phyloP scores from a whole-genome alignment of 2,329 filamentous ascomycete genomes.

The Emydomyces testavorans region DNA sequence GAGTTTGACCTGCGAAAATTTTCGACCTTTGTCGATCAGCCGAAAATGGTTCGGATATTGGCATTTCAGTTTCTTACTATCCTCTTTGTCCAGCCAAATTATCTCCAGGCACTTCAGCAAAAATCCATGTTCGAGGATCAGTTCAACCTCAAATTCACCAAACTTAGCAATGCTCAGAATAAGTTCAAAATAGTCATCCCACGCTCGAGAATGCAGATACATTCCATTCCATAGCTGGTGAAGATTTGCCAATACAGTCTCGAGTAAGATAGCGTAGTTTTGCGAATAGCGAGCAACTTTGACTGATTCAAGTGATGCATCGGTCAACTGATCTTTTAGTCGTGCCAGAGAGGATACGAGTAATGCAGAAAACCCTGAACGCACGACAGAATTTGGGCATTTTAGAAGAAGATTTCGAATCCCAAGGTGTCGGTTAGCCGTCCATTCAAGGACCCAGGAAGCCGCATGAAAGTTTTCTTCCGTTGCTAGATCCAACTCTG shows the following conservation, averaged over 20 bases:
- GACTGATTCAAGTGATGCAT: conserved; percentile 19
- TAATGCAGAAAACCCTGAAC: conserved; percentile 41
- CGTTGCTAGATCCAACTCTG: conserved; percentile 42
- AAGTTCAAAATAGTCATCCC: conserved; percentile 67
- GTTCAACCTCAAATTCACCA: conserved; percentile 46
- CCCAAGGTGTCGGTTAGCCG: conserved; percentile 43
- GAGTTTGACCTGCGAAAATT: conserved; percentile 35
- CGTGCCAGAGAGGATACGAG: conserved; percentile 44
- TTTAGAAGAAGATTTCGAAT: conserved; percentile 56
- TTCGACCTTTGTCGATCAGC: conserved; percentile 37
- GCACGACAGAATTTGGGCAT: conserved; percentile 47
- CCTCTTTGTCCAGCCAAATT: conserved; percentile 47
- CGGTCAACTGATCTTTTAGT: conserved; percentile 37
- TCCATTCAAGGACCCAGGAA: conserved; percentile 50
- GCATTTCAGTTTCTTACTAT: conserved; percentile 39
- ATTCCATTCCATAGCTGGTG: conserved; percentile 51
- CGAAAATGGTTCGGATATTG: conserved; percentile 42
- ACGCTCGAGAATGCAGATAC: conserved; percentile 51
- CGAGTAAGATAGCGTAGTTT: conserved; percentile 23
- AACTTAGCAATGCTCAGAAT: conserved; percentile 54
- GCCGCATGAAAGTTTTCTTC: conserved; percentile 45
- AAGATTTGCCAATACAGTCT: conserved; percentile 39
- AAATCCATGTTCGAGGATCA: conserved; percentile 51
- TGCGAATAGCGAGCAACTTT: conserved; percentile 21
- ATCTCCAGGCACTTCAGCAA: conserved; percentile 49